Evolutionary conservation across 805 yeast genomes (phyloP), one percentile per base, ranked within the genome.

Genomic region (Debaryomyces castellii): DNA sequence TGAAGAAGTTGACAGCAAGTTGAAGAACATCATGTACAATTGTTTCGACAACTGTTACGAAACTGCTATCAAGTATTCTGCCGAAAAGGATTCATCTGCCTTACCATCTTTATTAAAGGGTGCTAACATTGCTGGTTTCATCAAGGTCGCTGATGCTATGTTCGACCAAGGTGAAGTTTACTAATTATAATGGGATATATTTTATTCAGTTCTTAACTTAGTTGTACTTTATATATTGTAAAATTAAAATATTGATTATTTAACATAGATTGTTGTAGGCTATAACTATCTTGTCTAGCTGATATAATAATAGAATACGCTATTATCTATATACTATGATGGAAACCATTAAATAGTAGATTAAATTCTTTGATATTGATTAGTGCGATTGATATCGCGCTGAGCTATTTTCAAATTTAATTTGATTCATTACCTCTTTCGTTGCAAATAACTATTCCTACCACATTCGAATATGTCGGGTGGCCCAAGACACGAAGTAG

Each of bases 101-200:
- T 77, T 91, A 63, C 99, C 99, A 62, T 92, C 98, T 40, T 81
- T 92, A 64, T 96, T 92, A 59, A 89, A 89, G 81, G 99, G 99
- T 79, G 98, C 98, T 63, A 92, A 92, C 85, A 85, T 92, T 77
- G 97, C 98, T 56, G 97, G 97, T 74, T 92, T 92, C 84, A 83
- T 91, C 69, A 92, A 92, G 83, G 99, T 92, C 63, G 97, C 96
- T 58, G 94, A 88, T 60, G 98, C 97, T 62, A 92, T 92, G 99
- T 85, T 87, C 67, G 96, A 80, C 80, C 96, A 89, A 73, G 99
- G 98, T 77, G 97, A 92, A 59, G 82, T 74, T 40, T 75, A 61
- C 51, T 73, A 71, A 62, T 45, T 30, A 22, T 34, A 37, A 37
- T 5, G 40, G 18, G 21, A 22, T 37, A 21, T 22, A 37, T 9